Evolutionary conservation across 2,329 filamentous ascomycete species (phyloP).

Genomic region (Colletotrichum siamense): DNA sequence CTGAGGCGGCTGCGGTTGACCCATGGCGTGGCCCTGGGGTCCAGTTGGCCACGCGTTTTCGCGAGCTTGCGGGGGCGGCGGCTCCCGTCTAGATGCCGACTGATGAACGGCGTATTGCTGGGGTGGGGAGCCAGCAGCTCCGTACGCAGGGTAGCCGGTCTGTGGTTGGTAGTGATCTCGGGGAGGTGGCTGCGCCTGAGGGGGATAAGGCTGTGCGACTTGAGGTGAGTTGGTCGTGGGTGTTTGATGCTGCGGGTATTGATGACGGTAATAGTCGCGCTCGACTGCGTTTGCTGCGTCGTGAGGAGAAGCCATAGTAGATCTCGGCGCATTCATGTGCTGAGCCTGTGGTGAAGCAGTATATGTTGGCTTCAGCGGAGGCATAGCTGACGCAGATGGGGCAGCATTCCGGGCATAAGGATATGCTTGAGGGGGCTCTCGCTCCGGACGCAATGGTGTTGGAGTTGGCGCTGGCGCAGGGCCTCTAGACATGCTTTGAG

Average conservation of each 20-base stretch:
- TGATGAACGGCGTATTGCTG: slow-evolving; percentile 59
- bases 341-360: slow-evolving; percentile 56
- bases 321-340: slow-evolving; percentile 50
- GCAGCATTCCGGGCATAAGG: slow-evolving; percentile 48
- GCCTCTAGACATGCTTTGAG: slow-evolving; percentile 48
- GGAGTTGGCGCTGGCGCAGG: slow-evolving; percentile 41
- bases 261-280: slow-evolving; percentile 55
- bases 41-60: slow-evolving; percentile 40
- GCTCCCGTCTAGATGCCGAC: slow-evolving; percentile 49
- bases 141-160: slow-evolving; percentile 47
- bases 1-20: slow-evolving; percentile 30
- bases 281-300: slow-evolving; percentile 43
- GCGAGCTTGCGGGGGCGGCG: slow-evolving; percentile 35
- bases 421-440: slow-evolving; percentile 52
- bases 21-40: slow-evolving; percentile 27
- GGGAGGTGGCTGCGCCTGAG: slow-evolving; percentile 38
- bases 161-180: slow-evolving; percentile 49
- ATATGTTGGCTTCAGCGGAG: slow-evolving; percentile 59
- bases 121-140: slow-evolving; percentile 53
- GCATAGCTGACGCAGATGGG: slow-evolving; percentile 51
- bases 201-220: slow-evolving; percentile 50
- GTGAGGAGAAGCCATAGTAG: slow-evolving; percentile 45
- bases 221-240: slow-evolving; percentile 52
- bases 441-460: slow-evolving; percentile 53
- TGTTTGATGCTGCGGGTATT: slow-evolving; percentile 39